A percentile compares a stretch with the other conserved stretches of the same genome.
These are phyloP conservation scores for Mayamaea pseudoterrestris DNA, from an alignment of 108 stramenopile species.

Conservation along the genomic window DNA sequence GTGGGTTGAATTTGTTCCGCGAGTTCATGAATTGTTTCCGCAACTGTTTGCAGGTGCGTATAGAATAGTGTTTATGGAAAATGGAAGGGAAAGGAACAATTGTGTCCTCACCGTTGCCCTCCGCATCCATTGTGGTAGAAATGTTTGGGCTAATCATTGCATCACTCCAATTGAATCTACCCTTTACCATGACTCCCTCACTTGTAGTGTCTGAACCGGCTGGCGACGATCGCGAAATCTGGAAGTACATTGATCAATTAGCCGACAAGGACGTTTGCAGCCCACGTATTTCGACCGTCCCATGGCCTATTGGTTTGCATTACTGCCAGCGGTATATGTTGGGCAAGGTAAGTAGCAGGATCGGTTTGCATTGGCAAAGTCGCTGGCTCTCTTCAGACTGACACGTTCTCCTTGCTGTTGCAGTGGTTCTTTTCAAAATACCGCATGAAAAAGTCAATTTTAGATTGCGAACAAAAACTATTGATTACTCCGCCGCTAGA, in stretches of 20 bases:
- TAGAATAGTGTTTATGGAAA: too few relatives aligned
- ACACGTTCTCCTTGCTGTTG: too few relatives aligned
- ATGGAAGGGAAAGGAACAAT: too few relatives aligned
- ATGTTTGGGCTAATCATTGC: slow-evolving; percentile 71
- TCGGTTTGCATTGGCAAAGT: not conserved
- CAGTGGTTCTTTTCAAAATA: slow-evolving; percentile 37
- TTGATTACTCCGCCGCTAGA: slow-evolving; percentile 16
- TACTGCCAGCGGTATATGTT: slow-evolving; percentile 43
- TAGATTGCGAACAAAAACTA: slow-evolving; percentile 37
- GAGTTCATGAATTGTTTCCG: slow-evolving; percentile 20
- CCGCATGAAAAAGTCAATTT: slow-evolving; percentile 34
- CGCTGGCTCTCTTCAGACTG: too few relatives aligned
- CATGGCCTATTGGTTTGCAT: slow-evolving; percentile 29
- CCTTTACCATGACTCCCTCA: slow-evolving; percentile 37
- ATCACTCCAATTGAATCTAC: slow-evolving; percentile 57
- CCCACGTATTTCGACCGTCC: not conserved
- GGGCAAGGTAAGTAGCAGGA: too few relatives aligned
- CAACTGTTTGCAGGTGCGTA: slow-evolving; percentile 38
- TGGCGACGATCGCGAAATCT: slow-evolving; percentile 14
- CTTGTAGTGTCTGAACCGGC: slow-evolving; percentile 36
- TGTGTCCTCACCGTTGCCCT: too few relatives aligned
- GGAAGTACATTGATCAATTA: slow-evolving; percentile 2
- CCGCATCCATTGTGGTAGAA: too few relatives aligned
- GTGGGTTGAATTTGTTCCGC: slow-evolving; percentile 47
- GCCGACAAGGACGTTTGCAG: slow-evolving; percentile 1